Evolutionary conservation across 2,329 filamentous ascomycete species (phyloP), one percentile per base, ranked within the genome.

Genomic region (Trichoderma pleuroti): DNA sequence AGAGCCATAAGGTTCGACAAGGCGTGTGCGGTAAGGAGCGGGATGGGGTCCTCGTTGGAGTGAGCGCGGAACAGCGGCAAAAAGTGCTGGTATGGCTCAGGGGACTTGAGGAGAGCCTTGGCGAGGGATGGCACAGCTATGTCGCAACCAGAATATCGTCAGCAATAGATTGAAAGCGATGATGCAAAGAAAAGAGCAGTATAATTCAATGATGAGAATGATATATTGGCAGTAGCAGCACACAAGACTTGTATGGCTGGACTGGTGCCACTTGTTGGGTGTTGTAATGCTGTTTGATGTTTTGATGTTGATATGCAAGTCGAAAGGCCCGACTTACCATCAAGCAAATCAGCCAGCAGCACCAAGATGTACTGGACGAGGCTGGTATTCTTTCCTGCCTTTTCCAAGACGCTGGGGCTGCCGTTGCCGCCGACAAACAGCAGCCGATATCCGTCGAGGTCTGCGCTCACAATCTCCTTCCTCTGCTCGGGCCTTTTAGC

Each of bases 301-400:
- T 24, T 52, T 21, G 36, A 24, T 32, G 56, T 14, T 34, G 56
- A 4, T 5, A 30, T 62, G 36, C 5, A 14, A 11, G 14, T 32
- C 36, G 18, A 32, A 39, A 21, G 21, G 26, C 56, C 4, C 26
- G 18, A 78, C 84, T 77, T 85, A 97, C 94, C 90, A 79, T 95
- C 92, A 72, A 98, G 89, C 74, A 99, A 84, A 80, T 99, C 96
- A 73, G 90, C 91, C 72, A 96, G 87, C 77, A 99, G 84, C 61
- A 98, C 95, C 72, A 99, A 86, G 79, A 98, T 92, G 81, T 98
- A 98, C 83, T 98, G 95, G 74, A 98, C 88, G 75, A 99, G 93
- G 83, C 98, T 94, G 78, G 90, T 88, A 76, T 94, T 90, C 85
- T 94, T 94, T 76, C 91, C 89, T 57, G 94, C 93, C 72, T 91